Base-by-base conservation (phyloP, 2,329 filamentous ascomycete species). In the Fusarium protoensiforme region DNA sequence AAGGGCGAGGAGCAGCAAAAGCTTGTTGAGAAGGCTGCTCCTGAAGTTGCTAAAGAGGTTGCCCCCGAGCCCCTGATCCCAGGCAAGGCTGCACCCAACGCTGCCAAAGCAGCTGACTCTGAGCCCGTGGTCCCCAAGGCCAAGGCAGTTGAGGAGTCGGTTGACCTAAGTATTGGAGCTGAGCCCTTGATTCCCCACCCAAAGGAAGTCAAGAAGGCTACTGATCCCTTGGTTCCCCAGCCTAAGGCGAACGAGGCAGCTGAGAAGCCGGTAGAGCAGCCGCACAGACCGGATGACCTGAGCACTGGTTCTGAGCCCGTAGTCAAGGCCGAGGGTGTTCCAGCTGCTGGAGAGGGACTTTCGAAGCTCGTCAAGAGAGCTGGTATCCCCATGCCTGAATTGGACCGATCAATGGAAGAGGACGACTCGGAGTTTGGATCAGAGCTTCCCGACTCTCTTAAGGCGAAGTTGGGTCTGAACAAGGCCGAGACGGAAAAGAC, bases 1-100 rank as follows among this genome's bases (percentile, higher is more conserved):
- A 78, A 83, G 43, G 82, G 83, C 71, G 83, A 87, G 63, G 78
- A 78, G 43, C 71, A 81, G 43, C 78, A 80, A 43, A 77, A 79
- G 43, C 69, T 81, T 24, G 69, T 77, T 14, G 75, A 83, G 38
- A 51, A 66, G 14, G 58, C 53, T 74, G 56, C 61, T 18, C 67
- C 72, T 63, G 68, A 62, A 54, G 58, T 54, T 46, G 71, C 38
- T 11, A 48, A 61, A 48, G 58, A 29, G 11, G 56, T 27, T 5
- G 46, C 9, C 9, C 39, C 61, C 14, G 54, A 67, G 38, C 65
- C 54, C 22, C 14, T 38, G 53, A 46, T 51, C 9, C 41, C 53
- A 16, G 75, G 83, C 39, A 51, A 66, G 13, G 59, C 54, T 38
- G 35, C 54, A 24, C 35, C 54, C 14, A 33, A 38, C 33, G 53